Conservation (phyloP, 129 eudicot genomes). For the Dittrichia graveolens region DNA sequence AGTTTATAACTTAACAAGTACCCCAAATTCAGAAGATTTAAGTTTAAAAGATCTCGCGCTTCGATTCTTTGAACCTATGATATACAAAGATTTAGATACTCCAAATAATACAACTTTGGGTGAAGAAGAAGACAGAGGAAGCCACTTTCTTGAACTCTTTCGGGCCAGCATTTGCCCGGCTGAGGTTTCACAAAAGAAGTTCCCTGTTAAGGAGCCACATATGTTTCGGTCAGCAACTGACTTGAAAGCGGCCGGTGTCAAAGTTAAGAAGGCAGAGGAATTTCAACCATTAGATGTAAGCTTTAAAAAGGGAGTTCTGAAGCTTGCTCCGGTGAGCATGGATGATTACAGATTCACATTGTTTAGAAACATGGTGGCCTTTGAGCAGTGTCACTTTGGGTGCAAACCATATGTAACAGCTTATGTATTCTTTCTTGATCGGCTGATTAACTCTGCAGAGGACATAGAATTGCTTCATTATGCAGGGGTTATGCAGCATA, state of each 20-base stretch:
- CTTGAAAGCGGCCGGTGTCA: slow-evolving; percentile 34
- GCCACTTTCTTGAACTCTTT: slow-evolving; percentile 37
- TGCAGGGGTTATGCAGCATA: slow-evolving; percentile 42
- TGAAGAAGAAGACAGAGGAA: neutral
- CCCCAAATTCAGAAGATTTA: neutral
- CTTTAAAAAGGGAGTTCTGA: slow-evolving; percentile 32
- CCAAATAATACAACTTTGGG: neutral
- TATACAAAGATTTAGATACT: slow-evolving; percentile 26
- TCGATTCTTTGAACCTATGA: slow-evolving; percentile 32
- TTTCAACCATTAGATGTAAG: slow-evolving; percentile 34
- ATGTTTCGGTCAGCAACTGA: slow-evolving; percentile 35
- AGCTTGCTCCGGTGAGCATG: slow-evolving; percentile 37
- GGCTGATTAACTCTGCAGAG: slow-evolving; percentile 39
- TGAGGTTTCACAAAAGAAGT: neutral
- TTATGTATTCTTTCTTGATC: slow-evolving; percentile 45
- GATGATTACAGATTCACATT: slow-evolving; percentile 42
- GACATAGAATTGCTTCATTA: slow-evolving; percentile 48
- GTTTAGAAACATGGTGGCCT: slow-evolving; percentile 51
- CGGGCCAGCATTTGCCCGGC: slow-evolving; percentile 35
- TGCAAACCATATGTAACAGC: slow-evolving; percentile 43
- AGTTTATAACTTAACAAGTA: slow-evolving; percentile 25
- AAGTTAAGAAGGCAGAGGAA: slow-evolving; percentile 23
- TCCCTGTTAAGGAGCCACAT: slow-evolving; percentile 30
- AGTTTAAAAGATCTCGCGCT: slow-evolving; percentile 36
- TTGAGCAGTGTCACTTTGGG: slow-evolving; percentile 37